phyloP scores from a whole-genome alignment of 208 protist genomes.

The Crithidia brevicula region DNA sequence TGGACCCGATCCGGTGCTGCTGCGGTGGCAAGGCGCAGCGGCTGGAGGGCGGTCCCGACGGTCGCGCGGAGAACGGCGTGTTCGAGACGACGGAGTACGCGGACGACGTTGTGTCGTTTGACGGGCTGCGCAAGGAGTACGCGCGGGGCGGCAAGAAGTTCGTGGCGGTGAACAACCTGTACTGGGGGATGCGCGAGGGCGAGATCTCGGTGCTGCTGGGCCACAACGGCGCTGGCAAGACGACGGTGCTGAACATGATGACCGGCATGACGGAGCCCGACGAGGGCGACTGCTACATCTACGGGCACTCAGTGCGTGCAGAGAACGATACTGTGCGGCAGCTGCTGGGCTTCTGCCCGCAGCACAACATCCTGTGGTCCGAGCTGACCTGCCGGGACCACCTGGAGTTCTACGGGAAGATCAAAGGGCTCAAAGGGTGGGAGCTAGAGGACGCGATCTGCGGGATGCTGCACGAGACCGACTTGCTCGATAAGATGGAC shows the following conservation, averaged over 20 bases:
- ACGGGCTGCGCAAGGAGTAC: constrained; percentile 53
- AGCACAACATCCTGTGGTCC: constrained; percentile 64
- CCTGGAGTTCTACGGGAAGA: constrained; percentile 82
- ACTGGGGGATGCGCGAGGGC: constrained; percentile 60
- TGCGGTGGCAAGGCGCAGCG: neutral
- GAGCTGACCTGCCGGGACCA: constrained; percentile 90
- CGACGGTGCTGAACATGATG: constrained; percentile 80
- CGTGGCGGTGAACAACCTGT: constrained; percentile 80
- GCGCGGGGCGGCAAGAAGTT: constrained; percentile 42
- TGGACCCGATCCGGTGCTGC: constrained; percentile 35
- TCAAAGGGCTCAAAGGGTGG: constrained; percentile 82
- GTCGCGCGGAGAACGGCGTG: constrained; percentile 33
- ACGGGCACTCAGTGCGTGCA: constrained; percentile 60
- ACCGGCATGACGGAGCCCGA: constrained; percentile 68
- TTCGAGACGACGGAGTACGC: constrained; percentile 37
- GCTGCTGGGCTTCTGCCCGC: constrained; percentile 70
- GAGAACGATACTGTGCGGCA: constrained; percentile 54
- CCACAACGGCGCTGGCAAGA: constrained; percentile 89
- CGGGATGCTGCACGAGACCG: constrained; percentile 53
- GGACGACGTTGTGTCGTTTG: constrained; percentile 31
- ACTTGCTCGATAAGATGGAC: constrained; percentile 62
- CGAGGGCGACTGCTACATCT: constrained; percentile 71
- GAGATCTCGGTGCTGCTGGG: constrained; percentile 83
- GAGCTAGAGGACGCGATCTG: constrained; percentile 39
- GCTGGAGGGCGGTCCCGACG: constrained; percentile 29